Evolutionary conservation across 306 rosid genomes (phyloP).

Genomic region (Canavalia ensiformis): DNA sequence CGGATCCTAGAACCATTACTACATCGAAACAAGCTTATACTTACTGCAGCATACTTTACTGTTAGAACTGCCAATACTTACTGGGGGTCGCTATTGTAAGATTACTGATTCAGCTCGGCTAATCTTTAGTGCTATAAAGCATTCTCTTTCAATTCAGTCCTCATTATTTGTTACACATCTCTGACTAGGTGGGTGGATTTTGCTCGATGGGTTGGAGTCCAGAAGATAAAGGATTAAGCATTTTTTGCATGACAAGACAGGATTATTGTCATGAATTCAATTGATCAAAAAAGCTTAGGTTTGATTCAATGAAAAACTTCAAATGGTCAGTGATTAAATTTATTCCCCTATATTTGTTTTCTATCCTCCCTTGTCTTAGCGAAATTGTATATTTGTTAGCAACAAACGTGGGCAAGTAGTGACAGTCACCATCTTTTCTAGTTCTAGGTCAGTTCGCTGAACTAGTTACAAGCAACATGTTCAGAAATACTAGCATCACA

Average conservation of each 20-base stretch:
- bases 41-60: conserved; percentile 74
- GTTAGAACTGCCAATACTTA: conserved; percentile 85
- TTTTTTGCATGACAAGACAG: conserved; percentile 3
- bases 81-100: conserved; percentile 88
- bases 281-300: conserved; percentile 22
- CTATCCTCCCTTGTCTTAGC: not conserved
- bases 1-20: conserved; percentile 80
- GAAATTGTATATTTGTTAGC: conserved; percentile 10
- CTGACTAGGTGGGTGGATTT: conserved; percentile 90
- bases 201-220: conserved; percentile 87
- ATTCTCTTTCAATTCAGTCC: not conserved
- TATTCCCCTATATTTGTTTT: not conserved
- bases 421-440: not conserved
- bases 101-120: conserved; percentile 37
- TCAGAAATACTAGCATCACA: too few relatives aligned
- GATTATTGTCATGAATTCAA: not conserved
- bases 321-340: conserved; percentile 27
- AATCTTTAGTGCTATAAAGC: not conserved
- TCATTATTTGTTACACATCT: conserved; percentile 27
- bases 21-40: conserved; percentile 68
- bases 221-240: conserved; percentile 61
- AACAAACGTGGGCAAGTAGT: not conserved
- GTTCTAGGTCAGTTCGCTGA: conserved; percentile 19
- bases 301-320: conserved; percentile 31
- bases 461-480: not conserved